A percentile compares a stretch with the other conserved stretches of the same genome.
Conservation (phyloP, 2,329 filamentous ascomycete genomes). For the Microdochium bolleyi region DNA sequence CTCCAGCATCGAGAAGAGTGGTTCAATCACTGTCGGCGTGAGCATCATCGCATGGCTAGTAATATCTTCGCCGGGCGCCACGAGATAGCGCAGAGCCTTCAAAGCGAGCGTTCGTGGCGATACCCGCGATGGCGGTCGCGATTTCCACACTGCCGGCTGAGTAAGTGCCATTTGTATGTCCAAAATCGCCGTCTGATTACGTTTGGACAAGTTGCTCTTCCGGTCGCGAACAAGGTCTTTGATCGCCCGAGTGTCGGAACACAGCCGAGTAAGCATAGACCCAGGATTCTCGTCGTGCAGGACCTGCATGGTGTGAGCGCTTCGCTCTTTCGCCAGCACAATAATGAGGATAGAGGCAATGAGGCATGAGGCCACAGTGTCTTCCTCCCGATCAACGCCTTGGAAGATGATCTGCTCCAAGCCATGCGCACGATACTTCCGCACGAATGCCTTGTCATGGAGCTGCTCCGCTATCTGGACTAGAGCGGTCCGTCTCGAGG, state of each 20-base stretch:
- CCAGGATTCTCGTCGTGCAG: constrained; percentile 17
- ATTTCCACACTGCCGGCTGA: constrained; percentile 52
- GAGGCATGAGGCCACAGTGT: constrained; percentile 54
- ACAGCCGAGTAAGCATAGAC: constrained; percentile 45
- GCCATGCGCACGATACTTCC: constrained; percentile 66
- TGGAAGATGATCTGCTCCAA: constrained; percentile 62
- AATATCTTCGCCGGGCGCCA: constrained; percentile 3
- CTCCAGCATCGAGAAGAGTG: neutral
- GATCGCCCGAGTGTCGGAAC: constrained; percentile 48
- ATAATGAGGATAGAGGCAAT: constrained; percentile 57
- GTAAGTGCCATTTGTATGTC: constrained; percentile 46
- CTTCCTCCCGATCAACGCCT: constrained; percentile 49
- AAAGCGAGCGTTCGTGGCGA: constrained; percentile 41
- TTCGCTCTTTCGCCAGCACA: constrained; percentile 45
- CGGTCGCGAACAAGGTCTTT: constrained; percentile 54
- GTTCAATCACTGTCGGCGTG: neutral
- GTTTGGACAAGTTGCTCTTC: constrained; percentile 60
- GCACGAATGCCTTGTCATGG: constrained; percentile 53
- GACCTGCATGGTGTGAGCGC: constrained; percentile 38
- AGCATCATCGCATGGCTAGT: neutral
- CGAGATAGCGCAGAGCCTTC: constrained; percentile 21
- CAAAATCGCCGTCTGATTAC: constrained; percentile 47
- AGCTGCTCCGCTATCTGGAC: constrained; percentile 53
- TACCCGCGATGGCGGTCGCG: constrained; percentile 36
- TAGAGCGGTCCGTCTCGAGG: constrained; percentile 48